Conservation (phyloP, 2,329 filamentous ascomycete genomes). For the Alternaria gansuensis region DNA sequence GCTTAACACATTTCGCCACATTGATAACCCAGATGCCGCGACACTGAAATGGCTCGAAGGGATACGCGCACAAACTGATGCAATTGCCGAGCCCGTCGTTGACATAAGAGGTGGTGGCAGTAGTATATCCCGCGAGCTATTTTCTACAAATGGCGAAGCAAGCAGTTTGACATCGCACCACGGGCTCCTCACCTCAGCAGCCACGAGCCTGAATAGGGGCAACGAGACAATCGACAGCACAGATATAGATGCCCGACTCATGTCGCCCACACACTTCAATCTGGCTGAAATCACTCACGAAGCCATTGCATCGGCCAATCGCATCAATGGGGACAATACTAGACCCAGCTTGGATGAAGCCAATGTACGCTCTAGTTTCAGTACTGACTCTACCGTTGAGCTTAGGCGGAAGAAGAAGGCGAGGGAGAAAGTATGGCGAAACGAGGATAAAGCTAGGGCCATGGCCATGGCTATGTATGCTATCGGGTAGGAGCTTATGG, state of each 20-base stretch:
- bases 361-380: constrained; percentile 3
- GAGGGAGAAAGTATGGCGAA: background rate
- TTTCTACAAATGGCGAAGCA: background rate
- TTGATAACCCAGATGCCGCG: background rate
- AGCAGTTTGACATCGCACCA: background rate
- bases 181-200: background rate
- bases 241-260: background rate
- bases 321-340: background rate
- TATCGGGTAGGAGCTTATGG: background rate
- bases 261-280: background rate
- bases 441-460: constrained; percentile 8
- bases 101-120: background rate
- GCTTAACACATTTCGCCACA: background rate
- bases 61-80: background rate
- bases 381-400: background rate
- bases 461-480: constrained; percentile 13
- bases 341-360: background rate
- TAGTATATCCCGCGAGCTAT: background rate
- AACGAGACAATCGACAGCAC: background rate
- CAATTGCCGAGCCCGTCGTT: background rate
- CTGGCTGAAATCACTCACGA: constrained; percentile 5
- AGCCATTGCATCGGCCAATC: background rate
- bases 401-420: background rate
- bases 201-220: background rate
- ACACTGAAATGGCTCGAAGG: constrained; percentile 1